Base-by-base conservation (phyloP, 768 basidiomycete genomes). In the Hebeloma cylindrosporum region DNA sequence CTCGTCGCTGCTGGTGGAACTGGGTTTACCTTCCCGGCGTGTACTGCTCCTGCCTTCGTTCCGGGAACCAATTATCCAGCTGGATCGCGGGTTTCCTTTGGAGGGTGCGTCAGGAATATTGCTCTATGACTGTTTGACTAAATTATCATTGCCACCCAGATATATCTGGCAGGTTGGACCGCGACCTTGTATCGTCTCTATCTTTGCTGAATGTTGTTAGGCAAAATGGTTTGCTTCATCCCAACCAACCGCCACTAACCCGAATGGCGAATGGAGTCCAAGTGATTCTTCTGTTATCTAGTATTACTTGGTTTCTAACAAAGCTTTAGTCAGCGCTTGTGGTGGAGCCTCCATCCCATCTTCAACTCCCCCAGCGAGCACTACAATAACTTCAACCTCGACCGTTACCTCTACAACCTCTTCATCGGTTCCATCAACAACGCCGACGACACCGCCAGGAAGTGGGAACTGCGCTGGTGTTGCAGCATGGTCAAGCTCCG, bases 11-110 rank as follows among this genome's bases (percentile, higher is more conserved):
- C 82, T 26, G 82, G 83, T 35, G 80, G 82, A n/a, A 80, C 78
- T 13, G 82, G 83, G 6, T 86, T 85, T 61, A 78, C 76, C 2
- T 85, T 71, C 62, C 81, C 82, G 11, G 51, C 75, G 39, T 86
- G 82, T 58, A 70, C 75, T 29, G 79, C 82, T 7, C 68, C 79
- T 13, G 71, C 78, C 0, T 85, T 64, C 54, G 65, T 68, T 38
- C 58, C 75, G 7, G 77, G 79, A 13, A 69, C 60, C 6, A 66
- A 57, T 43, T 84, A 86, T 59, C 53, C 70, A 4, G 80, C 68
- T 3, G 77, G 78, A 20, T 64, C 72, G 2, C 57, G 70, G 49
- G 83, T 79, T 10, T 73, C 80, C 9, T 85, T 72, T 54, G 58
- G 67, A 32, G 81, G 82, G 77, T 82, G 59, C 43, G 73, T 59